Evolutionary conservation across 495 filamentous ascomycete species (phyloP), one percentile per base, ranked within the genome.

Genomic region (Monascus purpureus): DNA sequence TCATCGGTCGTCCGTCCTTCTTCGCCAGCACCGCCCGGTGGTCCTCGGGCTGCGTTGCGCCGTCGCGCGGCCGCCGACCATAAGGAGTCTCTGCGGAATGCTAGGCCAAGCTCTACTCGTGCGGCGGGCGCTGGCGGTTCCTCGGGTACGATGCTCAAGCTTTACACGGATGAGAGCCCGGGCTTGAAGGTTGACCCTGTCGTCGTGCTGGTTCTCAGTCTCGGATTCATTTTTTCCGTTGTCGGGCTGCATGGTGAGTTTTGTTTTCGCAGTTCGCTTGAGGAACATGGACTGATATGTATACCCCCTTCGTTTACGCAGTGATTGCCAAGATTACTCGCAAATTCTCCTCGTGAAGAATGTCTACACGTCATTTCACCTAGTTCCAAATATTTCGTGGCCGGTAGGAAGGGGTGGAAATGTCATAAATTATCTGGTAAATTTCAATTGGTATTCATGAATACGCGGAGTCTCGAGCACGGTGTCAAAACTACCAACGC

Each of bases 91-190:
- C 70, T 84, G 35, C 85, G 86, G 40, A 97, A 93, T 77, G 77
- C 70, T 30, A 64, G 90, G 31, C 90, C 90, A 17, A 80, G 75
- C 54, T 88, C 82, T 53, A 97, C 90, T 33, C 70, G 92, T 39
- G 76, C 88, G 19, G 90, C 90, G 11, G 90, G 92, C 39, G 90
- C 92, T 7, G 90, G 90, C 38, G 90, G 90, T 36, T 94, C 86
- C 43, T 90, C 79, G 54, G 90, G 84, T 55, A 97, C 90, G 28
- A 97, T 97, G 90, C 72, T 97, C 57, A 84, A 88, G 59, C 80
- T 97, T n/a, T 97, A 97, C 72, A 97, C 90, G 24, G 90, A 97
- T 50, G 90, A 97, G 69, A 84, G 77, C 40, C 88, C 92, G 36
- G 90, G 90, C 38, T 61, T 97, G 41, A 88, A 93, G 57, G 90